Percentiles rank a stretch among this genome's conserved stretches.
These are phyloP conservation scores for Fusarium buxicola DNA, from an alignment of 2,329 filamentous ascomycete species.

Conservation along the genomic window DNA sequence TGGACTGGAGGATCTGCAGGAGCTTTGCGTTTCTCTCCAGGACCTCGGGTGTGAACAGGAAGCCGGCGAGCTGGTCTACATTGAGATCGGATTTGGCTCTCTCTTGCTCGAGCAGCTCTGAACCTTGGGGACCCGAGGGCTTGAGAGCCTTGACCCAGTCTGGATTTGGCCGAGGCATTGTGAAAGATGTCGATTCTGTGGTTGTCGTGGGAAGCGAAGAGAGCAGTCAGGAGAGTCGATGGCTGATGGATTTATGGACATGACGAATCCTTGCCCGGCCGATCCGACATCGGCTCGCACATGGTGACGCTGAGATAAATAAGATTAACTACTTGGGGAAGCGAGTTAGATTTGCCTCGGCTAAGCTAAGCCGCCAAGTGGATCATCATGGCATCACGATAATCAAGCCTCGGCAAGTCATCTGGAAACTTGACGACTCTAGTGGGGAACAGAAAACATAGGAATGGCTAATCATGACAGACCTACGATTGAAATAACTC, in stretches of 20 bases:
- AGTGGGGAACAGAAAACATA: no score
- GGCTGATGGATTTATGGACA: background rate
- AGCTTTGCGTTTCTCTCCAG: constrained; percentile 71
- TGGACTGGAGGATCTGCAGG: constrained; percentile 71
- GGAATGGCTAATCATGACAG: no score
- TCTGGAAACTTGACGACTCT: no score
- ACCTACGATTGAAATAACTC: no score
- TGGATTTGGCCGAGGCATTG: constrained; percentile 46
- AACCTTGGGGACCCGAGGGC: constrained; percentile 71
- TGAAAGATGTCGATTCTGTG: background rate
- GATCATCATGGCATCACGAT: background rate
- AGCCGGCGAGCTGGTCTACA: constrained; percentile 73
- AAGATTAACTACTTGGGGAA: no score
- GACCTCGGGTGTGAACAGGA: constrained; percentile 75
- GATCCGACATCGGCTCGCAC: background rate
- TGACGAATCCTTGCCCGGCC: background rate
- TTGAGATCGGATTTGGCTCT: constrained; percentile 74
- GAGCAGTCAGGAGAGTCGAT: background rate
- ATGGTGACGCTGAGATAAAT: background rate
- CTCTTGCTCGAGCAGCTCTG: constrained; percentile 76
- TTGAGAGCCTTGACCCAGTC: constrained; percentile 52
- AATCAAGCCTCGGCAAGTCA: background rate
- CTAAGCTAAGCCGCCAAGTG: background rate
- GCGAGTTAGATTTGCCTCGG: no score
- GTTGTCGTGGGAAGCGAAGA: background rate